These are phyloP conservation scores for Solanum piurae DNA, from an alignment of 257 asterid genomes.

Conservation along the genomic window DNA sequence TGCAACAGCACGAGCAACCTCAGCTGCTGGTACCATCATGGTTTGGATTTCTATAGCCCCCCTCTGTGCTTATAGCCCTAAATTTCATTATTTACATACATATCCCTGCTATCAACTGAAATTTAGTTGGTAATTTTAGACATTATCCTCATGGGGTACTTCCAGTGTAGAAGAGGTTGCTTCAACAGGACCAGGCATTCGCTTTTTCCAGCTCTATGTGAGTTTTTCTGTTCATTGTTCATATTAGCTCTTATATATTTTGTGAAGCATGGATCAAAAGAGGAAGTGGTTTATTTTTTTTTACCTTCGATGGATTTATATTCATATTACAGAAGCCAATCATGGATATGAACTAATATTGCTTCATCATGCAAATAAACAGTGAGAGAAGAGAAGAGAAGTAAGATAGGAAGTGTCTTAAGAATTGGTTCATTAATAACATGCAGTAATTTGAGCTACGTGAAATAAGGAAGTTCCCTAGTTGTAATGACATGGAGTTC, in stretches of 20 bases:
- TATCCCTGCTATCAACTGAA: background rate
- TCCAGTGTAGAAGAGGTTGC: slow-evolving; percentile 78
- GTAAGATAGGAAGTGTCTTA: background rate
- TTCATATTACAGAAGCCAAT: background rate
- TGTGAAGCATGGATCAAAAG: background rate
- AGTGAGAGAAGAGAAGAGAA: background rate
- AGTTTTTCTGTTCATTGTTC: slow-evolving; percentile 14
- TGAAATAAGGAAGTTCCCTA: background rate
- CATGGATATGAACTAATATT: background rate
- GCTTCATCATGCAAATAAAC: background rate
- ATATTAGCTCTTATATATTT: background rate
- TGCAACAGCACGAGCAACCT: slow-evolving; percentile 71
- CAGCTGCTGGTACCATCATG: slow-evolving; percentile 83
- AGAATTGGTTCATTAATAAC: background rate
- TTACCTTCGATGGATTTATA: background rate
- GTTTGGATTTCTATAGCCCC: slow-evolving; percentile 18
- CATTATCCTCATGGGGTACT: slow-evolving; percentile 67
- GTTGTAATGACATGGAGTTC: background rate
- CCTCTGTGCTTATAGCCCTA: background rate
- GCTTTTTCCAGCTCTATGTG: slow-evolving; percentile 83
- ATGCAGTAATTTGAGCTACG: background rate
- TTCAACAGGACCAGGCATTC: slow-evolving; percentile 68
- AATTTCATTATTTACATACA: background rate
- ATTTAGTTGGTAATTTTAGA: slow-evolving; percentile 26
- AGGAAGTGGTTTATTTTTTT: background rate